Conservation (phyloP, 352 stramenopile species). For the Pythium oligandrum region DNA sequence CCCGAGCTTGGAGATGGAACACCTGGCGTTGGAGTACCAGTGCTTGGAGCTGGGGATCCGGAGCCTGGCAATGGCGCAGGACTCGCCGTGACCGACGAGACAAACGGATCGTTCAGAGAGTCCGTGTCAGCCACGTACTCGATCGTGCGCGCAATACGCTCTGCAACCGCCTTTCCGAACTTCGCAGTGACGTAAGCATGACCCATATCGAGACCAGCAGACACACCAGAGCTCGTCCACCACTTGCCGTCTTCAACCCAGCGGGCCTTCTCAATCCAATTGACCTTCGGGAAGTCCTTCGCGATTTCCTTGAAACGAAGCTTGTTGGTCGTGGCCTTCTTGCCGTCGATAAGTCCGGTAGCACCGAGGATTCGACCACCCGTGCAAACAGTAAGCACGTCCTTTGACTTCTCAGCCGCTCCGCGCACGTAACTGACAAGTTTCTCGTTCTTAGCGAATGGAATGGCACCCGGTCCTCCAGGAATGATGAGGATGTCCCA, state of each 20-base stretch:
- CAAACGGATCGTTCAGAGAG: slow-evolving; percentile 40
- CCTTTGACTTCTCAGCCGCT: slow-evolving; percentile 19
- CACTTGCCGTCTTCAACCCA: slow-evolving; percentile 54
- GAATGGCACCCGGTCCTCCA: slow-evolving; percentile 28
- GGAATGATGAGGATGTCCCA: slow-evolving; percentile 47
- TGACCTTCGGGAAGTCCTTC: slow-evolving; percentile 21
- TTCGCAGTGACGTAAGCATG: slow-evolving; percentile 33
- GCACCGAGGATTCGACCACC: slow-evolving; percentile 37
- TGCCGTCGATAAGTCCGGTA: slow-evolving; percentile 36
- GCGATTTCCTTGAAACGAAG: slow-evolving; percentile 35
- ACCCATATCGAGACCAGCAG: slow-evolving; percentile 61
- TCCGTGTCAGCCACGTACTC: slow-evolving; percentile 37
- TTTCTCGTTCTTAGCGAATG: slow-evolving; percentile 9
- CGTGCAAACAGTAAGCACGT: slow-evolving; percentile 56
- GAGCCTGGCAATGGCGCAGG: too few species aligned
- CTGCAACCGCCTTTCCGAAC: slow-evolving; percentile 24
- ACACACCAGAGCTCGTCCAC: slow-evolving; percentile 60
- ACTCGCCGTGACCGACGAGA: background rate
- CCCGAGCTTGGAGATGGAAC: too few species aligned
- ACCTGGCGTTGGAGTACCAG: too few species aligned
- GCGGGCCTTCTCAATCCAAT: slow-evolving; percentile 51
- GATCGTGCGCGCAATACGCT: slow-evolving; percentile 28
- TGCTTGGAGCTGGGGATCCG: too few species aligned
- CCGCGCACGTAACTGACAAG: slow-evolving; percentile 38
- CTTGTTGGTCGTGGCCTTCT: slow-evolving; percentile 63